Evolutionary conservation across 179 eudicot species (phyloP).

Genomic region (Pouteria campechiana): DNA sequence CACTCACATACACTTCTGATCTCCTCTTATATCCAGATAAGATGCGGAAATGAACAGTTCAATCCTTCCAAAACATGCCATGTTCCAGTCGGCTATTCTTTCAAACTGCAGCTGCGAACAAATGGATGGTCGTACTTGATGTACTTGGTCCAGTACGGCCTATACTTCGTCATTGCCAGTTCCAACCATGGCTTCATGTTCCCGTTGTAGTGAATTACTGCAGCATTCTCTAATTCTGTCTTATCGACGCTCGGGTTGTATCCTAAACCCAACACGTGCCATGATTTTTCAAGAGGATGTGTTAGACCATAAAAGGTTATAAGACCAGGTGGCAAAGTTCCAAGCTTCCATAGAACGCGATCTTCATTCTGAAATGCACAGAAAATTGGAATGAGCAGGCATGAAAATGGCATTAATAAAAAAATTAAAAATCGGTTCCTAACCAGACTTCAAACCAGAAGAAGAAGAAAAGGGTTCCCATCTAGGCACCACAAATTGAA

Average conservation of each 20-base stretch:
- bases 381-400: background rate
- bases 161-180: constrained; percentile 64
- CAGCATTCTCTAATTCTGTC: constrained; percentile 62
- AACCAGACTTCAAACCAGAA: background rate
- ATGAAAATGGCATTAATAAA: background rate
- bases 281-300: constrained; percentile 59
- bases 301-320: constrained; percentile 71
- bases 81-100: constrained; percentile 17
- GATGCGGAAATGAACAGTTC: too few species aligned
- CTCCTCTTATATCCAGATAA: too few species aligned
- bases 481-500: background rate
- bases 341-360: constrained; percentile 82
- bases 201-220: constrained; percentile 81
- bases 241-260: constrained; percentile 58
- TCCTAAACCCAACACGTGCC: constrained; percentile 95
- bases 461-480: too few species aligned
- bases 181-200: constrained; percentile 94
- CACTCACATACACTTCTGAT: too few species aligned
- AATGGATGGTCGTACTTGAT: constrained; percentile 63
- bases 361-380: constrained; percentile 49
- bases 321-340: constrained; percentile 84
- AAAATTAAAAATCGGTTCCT: background rate
- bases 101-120: constrained; percentile 55
- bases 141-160: constrained; percentile 74
- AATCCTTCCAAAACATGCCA: background rate